Base-by-base conservation (phyloP, 495 filamentous ascomycete genomes). In the Hypoxylon crocopeplum region DNA sequence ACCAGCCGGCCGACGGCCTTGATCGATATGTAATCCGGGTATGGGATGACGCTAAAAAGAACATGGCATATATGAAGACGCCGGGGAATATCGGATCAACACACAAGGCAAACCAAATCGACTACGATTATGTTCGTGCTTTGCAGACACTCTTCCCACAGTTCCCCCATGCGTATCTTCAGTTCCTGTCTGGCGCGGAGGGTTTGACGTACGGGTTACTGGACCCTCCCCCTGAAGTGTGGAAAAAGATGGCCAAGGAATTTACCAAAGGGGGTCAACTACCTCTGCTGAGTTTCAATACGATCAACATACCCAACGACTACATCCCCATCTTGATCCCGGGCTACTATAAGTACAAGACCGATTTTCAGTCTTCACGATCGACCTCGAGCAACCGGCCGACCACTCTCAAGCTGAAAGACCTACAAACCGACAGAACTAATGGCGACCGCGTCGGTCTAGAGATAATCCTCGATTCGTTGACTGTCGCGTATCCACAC, bases 61-160 rank as follows among this genome's bases (percentile, higher is more conserved):
- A 54, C 3, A 51, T 67, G 48, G 52, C 56, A 37, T 69, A 67
- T 17, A 68, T 70, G 68, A 68, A 52, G 8, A 29, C 56, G 1
- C 64, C 64, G 7, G 2, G 2, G 1, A 34, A 13, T 2, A 41
- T 68, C 6, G 0, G 19, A 0, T 0, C 10, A 19, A 30, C 30
- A 1, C 50, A 63, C 30, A 59, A 54, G 32, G 19, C 53, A 16
- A 67, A 65, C 15, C 64, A 68, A 19, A 55, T 62, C 29, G 25
- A 20, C 19, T 7, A 10, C 8, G 59, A 69, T 19, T 69, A 69
- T 29, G 17, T 13, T 17, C 44, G 30, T 10, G 56, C 57, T 3
- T 62, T 70, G 50, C 32, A 44, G 15, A 5, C 50, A 11, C 32
- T 65, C 2, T 34, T 29, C 8, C 49, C 37, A 1, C 1, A 48